Percentiles rank a stretch among this genome's conserved stretches.
phyloP scores from a whole-genome alignment of 1,284 basidiomycete genomes.

The Ceratobasidium sp. region DNA sequence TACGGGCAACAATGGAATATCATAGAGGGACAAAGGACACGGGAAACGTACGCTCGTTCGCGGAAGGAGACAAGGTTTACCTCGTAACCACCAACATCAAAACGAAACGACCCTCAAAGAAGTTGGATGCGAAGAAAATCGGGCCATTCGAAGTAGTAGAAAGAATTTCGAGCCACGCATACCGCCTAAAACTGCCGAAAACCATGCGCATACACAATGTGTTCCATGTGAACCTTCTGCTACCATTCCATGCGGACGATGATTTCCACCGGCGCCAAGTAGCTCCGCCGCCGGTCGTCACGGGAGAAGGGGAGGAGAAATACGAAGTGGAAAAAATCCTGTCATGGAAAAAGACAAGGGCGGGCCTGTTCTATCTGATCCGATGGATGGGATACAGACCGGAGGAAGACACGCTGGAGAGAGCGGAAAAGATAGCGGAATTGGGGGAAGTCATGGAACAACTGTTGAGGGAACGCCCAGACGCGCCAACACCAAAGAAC shows the following conservation, averaged over 20 bases:
- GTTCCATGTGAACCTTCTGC: conserved; percentile 34
- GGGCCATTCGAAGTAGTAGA: conserved; percentile 51
- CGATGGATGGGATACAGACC: not conserved
- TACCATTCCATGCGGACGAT: not conserved
- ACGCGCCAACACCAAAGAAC: too few relatives aligned
- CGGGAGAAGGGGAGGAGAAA: conserved; percentile 9
- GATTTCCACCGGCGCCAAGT: not conserved
- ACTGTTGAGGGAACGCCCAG: too few relatives aligned
- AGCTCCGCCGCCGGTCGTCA: not conserved
- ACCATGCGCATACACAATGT: conserved; percentile 43
- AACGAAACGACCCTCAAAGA: conserved; percentile 50
- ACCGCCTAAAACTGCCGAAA: conserved; percentile 30
- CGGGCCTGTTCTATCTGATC: not conserved
- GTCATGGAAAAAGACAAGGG: not conserved
- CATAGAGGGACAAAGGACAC: too few relatives aligned
- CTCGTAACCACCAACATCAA: conserved; percentile 49
- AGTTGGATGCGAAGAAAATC: conserved; percentile 49
- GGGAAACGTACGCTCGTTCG: conserved; percentile 16
- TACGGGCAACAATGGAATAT: too few relatives aligned
- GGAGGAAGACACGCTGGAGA: not conserved
- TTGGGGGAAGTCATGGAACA: not conserved
- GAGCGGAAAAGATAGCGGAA: not conserved
- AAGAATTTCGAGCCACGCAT: conserved; percentile 28
- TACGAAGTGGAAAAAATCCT: not conserved
- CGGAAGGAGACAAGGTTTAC: conserved; percentile 50